phyloP scores from a whole-genome alignment of 2,329 filamentous ascomycete genomes.

The Pezicula neosporulosa region DNA sequence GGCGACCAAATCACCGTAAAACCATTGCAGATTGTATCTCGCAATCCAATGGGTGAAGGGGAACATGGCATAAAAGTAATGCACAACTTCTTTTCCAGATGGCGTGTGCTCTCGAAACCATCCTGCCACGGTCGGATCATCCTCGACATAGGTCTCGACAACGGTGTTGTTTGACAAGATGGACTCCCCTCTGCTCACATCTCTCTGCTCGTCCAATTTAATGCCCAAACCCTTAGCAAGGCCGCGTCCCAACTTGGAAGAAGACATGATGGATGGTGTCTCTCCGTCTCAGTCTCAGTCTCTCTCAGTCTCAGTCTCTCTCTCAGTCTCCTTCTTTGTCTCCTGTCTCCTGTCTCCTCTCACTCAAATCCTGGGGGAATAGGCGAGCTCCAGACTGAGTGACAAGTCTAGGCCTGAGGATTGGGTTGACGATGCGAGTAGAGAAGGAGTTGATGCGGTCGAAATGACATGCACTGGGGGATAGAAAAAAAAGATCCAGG shows the following conservation, averaged over 20 bases:
- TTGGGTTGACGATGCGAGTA: too few species aligned
- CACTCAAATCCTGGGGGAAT: too few species aligned
- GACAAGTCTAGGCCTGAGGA: too few species aligned
- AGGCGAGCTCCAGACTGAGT: too few species aligned
- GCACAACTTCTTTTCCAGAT: conserved; percentile 43
- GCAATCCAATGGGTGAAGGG: conserved; percentile 88
- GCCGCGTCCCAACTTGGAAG: conserved; percentile 61
- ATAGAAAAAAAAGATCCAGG: too few species aligned
- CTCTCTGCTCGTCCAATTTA: conserved; percentile 67
- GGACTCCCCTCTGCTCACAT: conserved; percentile 75
- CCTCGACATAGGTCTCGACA: conserved; percentile 77
- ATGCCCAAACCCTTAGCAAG: conserved; percentile 81
- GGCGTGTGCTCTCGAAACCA: conserved; percentile 68
- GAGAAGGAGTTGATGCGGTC: too few species aligned
- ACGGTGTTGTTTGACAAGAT: conserved; percentile 69
- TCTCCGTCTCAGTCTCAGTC: too few species aligned
- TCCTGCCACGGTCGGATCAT: conserved; percentile 71
- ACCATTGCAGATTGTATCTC: conserved; percentile 87
- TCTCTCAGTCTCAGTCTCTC: too few species aligned
- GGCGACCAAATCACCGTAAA: conserved; percentile 84
- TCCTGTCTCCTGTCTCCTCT: too few species aligned
- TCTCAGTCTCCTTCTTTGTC: too few species aligned
- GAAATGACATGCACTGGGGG: too few species aligned
- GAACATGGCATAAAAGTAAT: conserved; percentile 72
- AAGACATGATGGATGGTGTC: conserved; percentile 15